Conservation (phyloP, 768 basidiomycete species). For the Boletus fagicola region DNA sequence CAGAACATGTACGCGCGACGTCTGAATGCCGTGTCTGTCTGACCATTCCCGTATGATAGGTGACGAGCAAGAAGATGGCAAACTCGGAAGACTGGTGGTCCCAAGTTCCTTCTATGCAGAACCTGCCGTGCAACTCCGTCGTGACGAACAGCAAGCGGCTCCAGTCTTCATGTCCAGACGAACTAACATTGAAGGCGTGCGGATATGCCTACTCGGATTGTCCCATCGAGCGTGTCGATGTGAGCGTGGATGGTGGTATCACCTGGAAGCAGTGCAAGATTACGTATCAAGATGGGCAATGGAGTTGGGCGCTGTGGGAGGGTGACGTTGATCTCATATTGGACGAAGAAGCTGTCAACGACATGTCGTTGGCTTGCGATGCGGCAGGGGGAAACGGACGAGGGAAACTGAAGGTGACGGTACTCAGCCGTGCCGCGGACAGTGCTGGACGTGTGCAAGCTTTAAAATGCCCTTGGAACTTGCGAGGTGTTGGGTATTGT, state of each 20-base stretch:
- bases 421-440: constrained; percentile 54
- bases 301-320: constrained; percentile 80
- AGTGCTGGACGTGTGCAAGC: constrained; percentile 47
- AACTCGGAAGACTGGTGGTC: constrained; percentile 42
- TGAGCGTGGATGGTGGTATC: constrained; percentile 50
- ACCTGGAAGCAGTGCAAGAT: constrained; percentile 52
- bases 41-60: constrained; percentile 12
- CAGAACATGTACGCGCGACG: constrained; percentile 36
- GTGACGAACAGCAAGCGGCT: constrained; percentile 35
- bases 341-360: constrained; percentile 24
- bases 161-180: constrained; percentile 12
- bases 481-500: constrained; percentile 56
- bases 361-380: neutral
- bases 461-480: constrained; percentile 55
- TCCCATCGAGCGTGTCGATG: constrained; percentile 48
- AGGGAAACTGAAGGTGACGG: constrained; percentile 18
- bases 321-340: constrained; percentile 37
- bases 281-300: constrained; percentile 58
- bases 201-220: constrained; percentile 57
- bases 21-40: neutral
- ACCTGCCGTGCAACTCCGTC: constrained; percentile 61
- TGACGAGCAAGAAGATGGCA: constrained; percentile 27
- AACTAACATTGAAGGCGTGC: constrained; percentile 36
- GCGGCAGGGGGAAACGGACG: constrained; percentile 8
- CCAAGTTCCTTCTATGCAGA: constrained; percentile 56